Evolutionary conservation across 2,329 filamentous ascomycete species (phyloP), one percentile per base, ranked within the genome.

Genomic region (Stylonectria norvegica): DNA sequence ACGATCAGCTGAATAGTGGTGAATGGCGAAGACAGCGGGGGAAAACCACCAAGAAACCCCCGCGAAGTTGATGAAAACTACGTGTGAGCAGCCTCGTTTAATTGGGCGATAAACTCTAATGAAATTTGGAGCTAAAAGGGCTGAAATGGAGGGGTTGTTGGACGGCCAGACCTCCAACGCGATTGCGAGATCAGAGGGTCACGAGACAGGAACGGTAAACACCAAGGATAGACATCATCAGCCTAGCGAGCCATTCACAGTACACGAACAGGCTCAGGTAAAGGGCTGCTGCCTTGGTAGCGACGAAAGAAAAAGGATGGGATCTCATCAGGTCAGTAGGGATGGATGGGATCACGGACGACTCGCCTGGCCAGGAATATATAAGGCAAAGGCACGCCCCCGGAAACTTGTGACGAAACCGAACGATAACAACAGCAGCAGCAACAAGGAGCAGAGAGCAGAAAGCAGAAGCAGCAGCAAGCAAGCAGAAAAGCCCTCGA

Each of bases 331-430:
- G 27, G 8, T 9, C 27, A 15, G 27, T n/a, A n/a, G n/a, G n/a
- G n/a, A n/a, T n/a, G n/a, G n/a, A n/a, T n/a, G n/a, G n/a, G n/a
- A n/a, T n/a, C n/a, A n/a, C n/a, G n/a, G n/a, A n/a, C n/a, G n/a
- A n/a, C n/a, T n/a, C n/a, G n/a, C n/a, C n/a, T n/a, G n/a, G n/a
- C 25, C 19, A 30, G 53, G 44, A 45, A 42, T 58, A 57, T 57
- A 57, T 53, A 57, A 57, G 39, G 53, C 47, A 49, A 48, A 20
- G 35, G 43, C 45, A 53, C 50, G 40, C 51, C 47, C n/a, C 38
- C 40, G 29, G 27, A 36, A 42, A 36, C 42, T 32, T 34, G 23
- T 45, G 49, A 39, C 35, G 39, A 46, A 48, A 45, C n/a, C 22
- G 18, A 29, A 42, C 20, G 36, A 35, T 42, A 31, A 42, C 36